Evolutionary conservation across 1,284 basidiomycete species (phyloP), one percentile per base, ranked within the genome.

Genomic region (Athelia psychrophila): DNA sequence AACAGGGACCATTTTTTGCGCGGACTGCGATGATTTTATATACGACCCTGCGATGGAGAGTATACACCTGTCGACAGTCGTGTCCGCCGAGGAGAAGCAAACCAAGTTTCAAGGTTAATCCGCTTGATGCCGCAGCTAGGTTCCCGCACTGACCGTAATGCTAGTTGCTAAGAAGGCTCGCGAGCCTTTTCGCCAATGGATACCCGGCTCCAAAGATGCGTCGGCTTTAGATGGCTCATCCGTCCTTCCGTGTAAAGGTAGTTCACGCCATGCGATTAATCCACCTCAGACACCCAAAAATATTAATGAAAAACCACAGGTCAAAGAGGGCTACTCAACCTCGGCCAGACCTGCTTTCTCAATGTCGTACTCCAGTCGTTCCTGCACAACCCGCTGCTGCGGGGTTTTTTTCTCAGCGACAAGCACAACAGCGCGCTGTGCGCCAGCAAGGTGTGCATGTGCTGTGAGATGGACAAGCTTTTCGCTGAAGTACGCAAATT

Each of bases 261-360:
- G 20, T 6, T n/a, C 6, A 30, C 13, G 27, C 27, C 27, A 5
- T 30, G 27, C 27, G 6, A 6, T 30, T 30, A 13, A 13, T 6
- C 27, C 27, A 30, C 27, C 20, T n/a, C 6, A 6, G 8, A 6
- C 38, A 42, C 20, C 6, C 38, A n/a, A 6, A 42, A n/a, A 22
- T 16, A 16, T n/a, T 22, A 42, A 18, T 42, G n/a, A 16, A 6
- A 18, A 42, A 6, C 6, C n/a, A 3, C 58, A 91, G 92, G 86
- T 51, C 85, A 92, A 10, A 81, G 93, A 51, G 95, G 95, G 0
- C 76, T 98, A 2, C 76, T 97, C 44, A 98, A 98, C 65, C 84
- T 98, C 6, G 93, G 93, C 4, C 92, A 96, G 61, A 98, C 95
- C 0, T 99, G 95, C 64, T 98, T 95, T 72, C 78, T 99, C 64